Evolutionary conservation across 192 early-diverging fungal species (phyloP).

Genomic region (Umbelopsis sp.): DNA sequence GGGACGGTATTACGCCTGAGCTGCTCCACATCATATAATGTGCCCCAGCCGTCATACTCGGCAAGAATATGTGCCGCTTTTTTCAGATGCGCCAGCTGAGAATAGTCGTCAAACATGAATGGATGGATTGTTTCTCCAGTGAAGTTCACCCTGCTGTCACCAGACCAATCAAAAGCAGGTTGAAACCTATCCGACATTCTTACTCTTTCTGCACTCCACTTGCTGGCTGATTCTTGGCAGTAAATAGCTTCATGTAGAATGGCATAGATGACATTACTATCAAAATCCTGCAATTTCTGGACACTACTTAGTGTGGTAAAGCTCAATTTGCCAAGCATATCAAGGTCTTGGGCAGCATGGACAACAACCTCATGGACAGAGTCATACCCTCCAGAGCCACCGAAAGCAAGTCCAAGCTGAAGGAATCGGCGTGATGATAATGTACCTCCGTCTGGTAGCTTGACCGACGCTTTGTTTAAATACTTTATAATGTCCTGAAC

Average conservation of each 20-base stretch:
- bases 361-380: constrained; percentile 59
- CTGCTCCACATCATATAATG: constrained; percentile 56
- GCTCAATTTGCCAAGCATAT: constrained; percentile 39
- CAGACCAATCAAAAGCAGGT: constrained; percentile 45
- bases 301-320: constrained; percentile 47
- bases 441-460: constrained; percentile 60
- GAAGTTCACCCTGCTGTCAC: constrained; percentile 58
- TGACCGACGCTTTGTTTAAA: constrained; percentile 48
- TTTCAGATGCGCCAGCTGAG: constrained; percentile 59
- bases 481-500: constrained; percentile 63
- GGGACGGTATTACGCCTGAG: constrained; percentile 52
- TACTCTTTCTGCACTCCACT: constrained; percentile 66
- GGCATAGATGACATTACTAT: constrained; percentile 65
- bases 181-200: constrained; percentile 42
- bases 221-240: constrained; percentile 57
- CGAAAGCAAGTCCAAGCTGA: constrained; percentile 67
- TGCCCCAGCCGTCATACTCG: constrained; percentile 54
- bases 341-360: constrained; percentile 47
- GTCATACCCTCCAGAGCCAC: constrained; percentile 66
- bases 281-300: constrained; percentile 47
- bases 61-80: constrained; percentile 61
- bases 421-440: constrained; percentile 69
- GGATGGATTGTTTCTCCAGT: constrained; percentile 72
- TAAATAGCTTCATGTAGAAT: constrained; percentile 71
- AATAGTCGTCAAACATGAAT: constrained; percentile 76